These are phyloP conservation scores for Colletotrichum chrysophilum DNA, from an alignment of 2,329 filamentous ascomycete species.

Conservation along the genomic window DNA sequence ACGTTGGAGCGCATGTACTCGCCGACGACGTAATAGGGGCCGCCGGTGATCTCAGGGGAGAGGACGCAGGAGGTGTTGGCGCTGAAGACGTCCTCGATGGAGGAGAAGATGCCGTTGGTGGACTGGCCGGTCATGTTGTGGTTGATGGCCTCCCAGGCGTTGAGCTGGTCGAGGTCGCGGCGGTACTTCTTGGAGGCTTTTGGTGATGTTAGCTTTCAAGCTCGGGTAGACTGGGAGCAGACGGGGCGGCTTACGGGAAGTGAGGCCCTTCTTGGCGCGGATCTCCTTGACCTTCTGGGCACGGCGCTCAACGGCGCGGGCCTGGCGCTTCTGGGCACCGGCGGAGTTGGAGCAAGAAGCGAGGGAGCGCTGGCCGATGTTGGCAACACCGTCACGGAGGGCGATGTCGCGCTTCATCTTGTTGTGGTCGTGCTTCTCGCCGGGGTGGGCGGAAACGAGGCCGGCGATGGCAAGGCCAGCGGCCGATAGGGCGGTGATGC, in stretches of 20 bases:
- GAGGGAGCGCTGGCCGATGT: conserved; percentile 40
- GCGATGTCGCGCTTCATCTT: conserved; percentile 37
- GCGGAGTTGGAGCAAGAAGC: conserved; percentile 42
- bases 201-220: conserved; percentile 26
- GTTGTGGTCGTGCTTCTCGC: conserved; percentile 31
- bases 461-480: conserved; percentile 25
- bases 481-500: conserved; percentile 2
- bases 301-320: conserved; percentile 45
- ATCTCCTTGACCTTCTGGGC: conserved; percentile 41
- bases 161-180: conserved; percentile 34
- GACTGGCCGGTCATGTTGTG: conserved; percentile 35
- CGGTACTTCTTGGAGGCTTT: conserved; percentile 35
- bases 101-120: conserved; percentile 34
- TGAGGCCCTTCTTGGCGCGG: conserved; percentile 34
- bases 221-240: rapidly evolving
- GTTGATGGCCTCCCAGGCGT: conserved; percentile 37
- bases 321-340: conserved; percentile 41
- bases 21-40: conserved; percentile 42
- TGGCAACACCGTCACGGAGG: conserved; percentile 35
- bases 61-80: conserved; percentile 10
- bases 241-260: neutral
- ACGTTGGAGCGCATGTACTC: conserved; percentile 51
- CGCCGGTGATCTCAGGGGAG: conserved; percentile 13
- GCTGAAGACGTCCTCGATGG: conserved; percentile 30
- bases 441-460: conserved; percentile 33